A percentile compares a stretch with the other conserved stretches of the same genome.
These are phyloP conservation scores for Suillus ampliporus DNA, from an alignment of 768 basidiomycete species.

Conservation along the genomic window DNA sequence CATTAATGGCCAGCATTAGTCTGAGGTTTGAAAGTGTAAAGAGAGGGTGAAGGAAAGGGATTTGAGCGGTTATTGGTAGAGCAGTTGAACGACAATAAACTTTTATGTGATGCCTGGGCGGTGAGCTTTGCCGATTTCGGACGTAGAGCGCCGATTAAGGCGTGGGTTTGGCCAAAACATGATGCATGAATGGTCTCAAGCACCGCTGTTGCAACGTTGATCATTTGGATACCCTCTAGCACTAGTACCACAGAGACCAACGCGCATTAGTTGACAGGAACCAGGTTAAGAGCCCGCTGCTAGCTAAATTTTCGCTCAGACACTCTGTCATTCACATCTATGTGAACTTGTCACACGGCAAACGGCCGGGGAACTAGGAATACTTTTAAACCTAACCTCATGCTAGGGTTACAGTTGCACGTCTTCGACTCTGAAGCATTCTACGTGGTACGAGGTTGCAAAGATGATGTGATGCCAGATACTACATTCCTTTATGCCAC, in stretches of 20 bases:
- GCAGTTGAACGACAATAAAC: conserved; percentile 1
- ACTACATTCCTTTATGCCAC: too few relatives aligned
- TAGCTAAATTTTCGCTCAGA: conserved; percentile 1
- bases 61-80: conserved; percentile 11
- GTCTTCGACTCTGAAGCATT: too few relatives aligned
- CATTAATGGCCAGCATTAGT: conserved; percentile 48
- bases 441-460: too few relatives aligned
- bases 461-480: too few relatives aligned
- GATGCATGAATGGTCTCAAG: too few relatives aligned
- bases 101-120: conserved; percentile 1
- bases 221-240: not conserved
- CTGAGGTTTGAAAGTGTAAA: conserved; percentile 39
- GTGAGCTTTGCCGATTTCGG: conserved; percentile 20
- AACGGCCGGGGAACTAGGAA: conserved; percentile 5
- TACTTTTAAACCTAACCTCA: conserved; percentile 26
- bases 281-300: not conserved
- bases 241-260: not conserved
- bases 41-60: conserved; percentile 30
- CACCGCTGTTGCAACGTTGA: conserved; percentile 9
- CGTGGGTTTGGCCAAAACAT: conserved; percentile 13
- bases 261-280: not conserved
- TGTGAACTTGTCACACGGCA: conserved; percentile 6
- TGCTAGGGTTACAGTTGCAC: conserved; percentile 12
- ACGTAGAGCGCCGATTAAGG: conserved; percentile 21
- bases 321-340: conserved; percentile 6